Base-by-base conservation (phyloP, 2,329 filamentous ascomycete genomes). In the Ilyonectria robusta region DNA sequence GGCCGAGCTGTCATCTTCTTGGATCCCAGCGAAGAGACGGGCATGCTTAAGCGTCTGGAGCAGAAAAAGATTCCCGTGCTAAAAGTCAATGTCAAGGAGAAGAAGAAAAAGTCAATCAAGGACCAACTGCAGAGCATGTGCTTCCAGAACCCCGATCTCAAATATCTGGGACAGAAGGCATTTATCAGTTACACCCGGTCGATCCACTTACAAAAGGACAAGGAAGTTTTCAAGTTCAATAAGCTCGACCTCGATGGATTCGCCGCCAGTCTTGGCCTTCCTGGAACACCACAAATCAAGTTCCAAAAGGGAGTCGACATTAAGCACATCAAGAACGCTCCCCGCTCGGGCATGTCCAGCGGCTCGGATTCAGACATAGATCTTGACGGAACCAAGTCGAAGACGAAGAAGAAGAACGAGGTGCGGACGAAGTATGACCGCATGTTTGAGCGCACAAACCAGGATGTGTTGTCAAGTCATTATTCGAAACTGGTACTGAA, bases 361-460 rank as follows among this genome's bases (percentile, higher is more conserved):
- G 91, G 88, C 15, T 91, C 90, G 4, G 87, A 86, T 35, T 83
- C 82, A 2, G 87, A 88, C 13, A 82, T 81, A 56, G 89, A 89
- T 61, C 85, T 89, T n/a, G 82, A 81, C 50, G 83, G 78, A 13
- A 78, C 78, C 37, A 86, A 87, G 75, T 84, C 83, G 64, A 84
- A 84, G 71, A 82, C 84, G 67, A 90, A 88, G 79, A 90, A 91
- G 81, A 91, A 93, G 82, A 85, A 87, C 11, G 88, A 91, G 74
- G 93, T 97, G 19, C 89, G 94, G 68, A 99, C 97, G 35, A 98
- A 97, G 81, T 97, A 97, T 79, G 94, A 99, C 81, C 92, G 94
- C 74, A 98, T 99, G 96, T 98, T 98, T 81, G 95, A 98, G 84
- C 88, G 96, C 67, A 93, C 92, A 74, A 99, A 99, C 81, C 95